A percentile compares a stretch with the other conserved stretches of the same genome.
These are phyloP conservation scores for Brassica napus DNA, from an alignment of 345 rosid genomes.

Conservation along the genomic window DNA sequence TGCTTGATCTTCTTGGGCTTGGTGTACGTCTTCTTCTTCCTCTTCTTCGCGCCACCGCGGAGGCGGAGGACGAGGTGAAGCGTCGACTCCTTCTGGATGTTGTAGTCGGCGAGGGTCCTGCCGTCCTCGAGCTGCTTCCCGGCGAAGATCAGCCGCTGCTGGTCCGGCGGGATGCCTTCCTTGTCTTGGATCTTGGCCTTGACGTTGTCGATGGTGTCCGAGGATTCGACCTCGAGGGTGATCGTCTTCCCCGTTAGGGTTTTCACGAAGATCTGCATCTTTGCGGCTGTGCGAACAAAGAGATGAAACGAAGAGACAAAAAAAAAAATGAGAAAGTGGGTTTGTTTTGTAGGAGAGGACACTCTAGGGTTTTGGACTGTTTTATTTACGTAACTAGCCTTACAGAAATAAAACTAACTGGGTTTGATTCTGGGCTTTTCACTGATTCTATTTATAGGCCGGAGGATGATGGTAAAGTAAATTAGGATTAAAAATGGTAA, in stretches of 20 bases:
- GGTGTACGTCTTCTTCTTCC: slow-evolving; percentile 49
- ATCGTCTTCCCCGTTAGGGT: slow-evolving; percentile 80
- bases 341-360: background rate
- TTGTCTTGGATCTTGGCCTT: slow-evolving; percentile 45
- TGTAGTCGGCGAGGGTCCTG: slow-evolving; percentile 43
- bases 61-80: slow-evolving; percentile 47
- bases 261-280: slow-evolving; percentile 81
- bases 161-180: slow-evolving; percentile 45
- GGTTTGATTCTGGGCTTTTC: background rate
- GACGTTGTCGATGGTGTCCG: slow-evolving; percentile 46
- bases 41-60: slow-evolving; percentile 48
- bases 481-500: background rate
- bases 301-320: background rate
- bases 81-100: slow-evolving; percentile 48
- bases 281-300: background rate
- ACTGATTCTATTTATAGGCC: background rate
- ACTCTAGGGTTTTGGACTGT: slow-evolving; percentile 24
- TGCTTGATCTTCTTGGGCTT: slow-evolving; percentile 45
- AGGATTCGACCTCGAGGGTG: slow-evolving; percentile 55
- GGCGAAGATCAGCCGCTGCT: slow-evolving; percentile 42
- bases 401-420: background rate
- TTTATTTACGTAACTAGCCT: background rate
- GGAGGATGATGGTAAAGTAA: background rate
- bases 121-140: slow-evolving; percentile 46
- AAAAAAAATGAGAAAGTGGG: background rate